Conservation (phyloP, 345 rosid genomes). For the Leavenworthia alabamica region DNA sequence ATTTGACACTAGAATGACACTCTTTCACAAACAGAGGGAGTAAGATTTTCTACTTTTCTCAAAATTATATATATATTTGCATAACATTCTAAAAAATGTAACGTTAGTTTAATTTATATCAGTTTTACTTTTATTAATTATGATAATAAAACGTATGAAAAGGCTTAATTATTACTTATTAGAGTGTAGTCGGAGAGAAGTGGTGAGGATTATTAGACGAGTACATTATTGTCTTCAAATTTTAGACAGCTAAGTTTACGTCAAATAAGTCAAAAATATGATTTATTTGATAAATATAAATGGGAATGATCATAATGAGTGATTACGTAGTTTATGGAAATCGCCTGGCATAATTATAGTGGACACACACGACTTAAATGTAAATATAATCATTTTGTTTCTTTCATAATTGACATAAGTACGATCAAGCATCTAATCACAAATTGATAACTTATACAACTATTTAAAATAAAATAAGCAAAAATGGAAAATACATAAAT, state of each 20-base stretch:
- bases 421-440: slow-evolving; percentile 13
- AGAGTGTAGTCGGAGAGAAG: not conserved
- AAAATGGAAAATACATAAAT: not conserved
- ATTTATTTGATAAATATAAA: not conserved
- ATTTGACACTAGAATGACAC: too few species aligned
- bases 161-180: not conserved
- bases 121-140: not conserved
- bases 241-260: slow-evolving; percentile 20
- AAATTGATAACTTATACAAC: not conserved
- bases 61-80: not conserved
- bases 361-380: slow-evolving; percentile 25
- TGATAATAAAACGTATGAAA: not conserved
- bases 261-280: slow-evolving; percentile 8
- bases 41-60: not conserved
- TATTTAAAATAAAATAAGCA: not conserved
- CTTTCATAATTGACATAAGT: slow-evolving; percentile 15
- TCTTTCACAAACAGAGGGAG: too few species aligned
- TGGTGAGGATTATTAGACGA: not conserved
- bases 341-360: slow-evolving; percentile 27
- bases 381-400: slow-evolving; percentile 20
- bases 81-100: not conserved
- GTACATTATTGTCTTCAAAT: not conserved
- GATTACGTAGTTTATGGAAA: not conserved
- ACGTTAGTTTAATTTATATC: not conserved
- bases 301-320: not conserved